Base-by-base conservation (phyloP, 345 rosid species). In the Citrus mangshanensis region DNA sequence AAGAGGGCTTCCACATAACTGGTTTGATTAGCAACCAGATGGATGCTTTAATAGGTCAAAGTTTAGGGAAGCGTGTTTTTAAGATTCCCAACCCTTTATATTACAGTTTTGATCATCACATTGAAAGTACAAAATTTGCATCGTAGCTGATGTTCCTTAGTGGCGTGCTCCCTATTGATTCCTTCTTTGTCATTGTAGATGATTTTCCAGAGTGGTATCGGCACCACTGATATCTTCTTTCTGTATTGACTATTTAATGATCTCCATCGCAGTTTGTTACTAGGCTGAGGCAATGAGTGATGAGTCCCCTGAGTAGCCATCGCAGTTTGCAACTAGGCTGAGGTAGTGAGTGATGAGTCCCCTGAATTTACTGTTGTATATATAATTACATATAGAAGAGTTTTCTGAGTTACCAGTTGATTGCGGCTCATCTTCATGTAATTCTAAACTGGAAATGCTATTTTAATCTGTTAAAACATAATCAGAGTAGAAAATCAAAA, bases 1-100 rank as follows among this genome's bases (percentile, higher is more conserved):
- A 66, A 75, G 67, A 75, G 34, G 91, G 86, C 5, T 80, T 83
- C 68, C 89, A 84, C 7, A 72, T 92, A 22, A 16, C 80, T 9
- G 87, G 94, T 40, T 85, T 88, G 30, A 91, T 93, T 67, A 87
- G 93, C 80, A 83, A 86, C 83, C 88, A 81, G 74, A 84, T 95
- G 89, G 98, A 92, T 86, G 92, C 90, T 79, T 81, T 92, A 75
- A 85, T 85, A 1, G 89, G 89, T 16, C 80, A 79, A 21, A 74
- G 71, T 76, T 37, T 62, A 60, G 91, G 90, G 54, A 80, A 79
- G 71, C 89, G 77, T 9, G 79, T 89, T 65, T 89, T 95, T 63
- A 92, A 92, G 86, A 85, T 95, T 87, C 98, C 95, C 40, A 91
- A 84, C 59, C 93, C 91, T 21, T 24, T 78, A 0, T 84, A 78